These are phyloP conservation scores for Leccinum aurantiacum DNA, from an alignment of 768 basidiomycete genomes.

Conservation along the genomic window DNA sequence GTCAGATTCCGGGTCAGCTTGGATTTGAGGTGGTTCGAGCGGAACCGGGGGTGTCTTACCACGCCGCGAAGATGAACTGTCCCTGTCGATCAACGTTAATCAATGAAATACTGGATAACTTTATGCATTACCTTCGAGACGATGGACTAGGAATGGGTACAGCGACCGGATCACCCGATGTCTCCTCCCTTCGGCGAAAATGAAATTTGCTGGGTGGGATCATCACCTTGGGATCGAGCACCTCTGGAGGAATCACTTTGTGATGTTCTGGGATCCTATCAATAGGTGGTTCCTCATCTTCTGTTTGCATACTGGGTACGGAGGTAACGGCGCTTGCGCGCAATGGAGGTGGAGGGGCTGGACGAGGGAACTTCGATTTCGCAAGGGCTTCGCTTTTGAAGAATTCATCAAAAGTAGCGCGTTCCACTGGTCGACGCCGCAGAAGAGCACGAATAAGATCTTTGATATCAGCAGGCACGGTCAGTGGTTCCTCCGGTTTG, in stretches of 20 bases:
- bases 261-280: conserved; percentile 69
- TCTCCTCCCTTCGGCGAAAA: conserved; percentile 46
- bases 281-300: conserved; percentile 34
- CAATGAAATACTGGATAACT: background rate
- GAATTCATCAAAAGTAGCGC: conserved; percentile 90
- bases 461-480: conserved; percentile 83
- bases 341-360: conserved; percentile 24
- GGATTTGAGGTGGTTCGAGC: conserved; percentile 16
- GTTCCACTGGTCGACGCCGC: conserved; percentile 78
- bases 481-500: conserved; percentile 48
- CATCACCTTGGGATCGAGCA: conserved; percentile 76
- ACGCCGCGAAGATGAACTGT: conserved; percentile 18
- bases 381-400: conserved; percentile 78
- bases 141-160: conserved; percentile 3
- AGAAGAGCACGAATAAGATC: conserved; percentile 80
- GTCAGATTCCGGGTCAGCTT: conserved; percentile 13
- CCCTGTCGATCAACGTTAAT: conserved; percentile 2
- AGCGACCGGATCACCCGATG: conserved; percentile 13
- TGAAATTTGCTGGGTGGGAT: conserved; percentile 82
- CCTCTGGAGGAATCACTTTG: conserved; percentile 73
- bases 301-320: conserved; percentile 20
- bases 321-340: conserved; percentile 13
- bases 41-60: conserved; percentile 17
- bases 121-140: conserved; percentile 23
- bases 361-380: conserved; percentile 74